These are phyloP conservation scores for Cordyceps cicadae DNA, from an alignment of 2,329 filamentous ascomycete species.

Conservation along the genomic window DNA sequence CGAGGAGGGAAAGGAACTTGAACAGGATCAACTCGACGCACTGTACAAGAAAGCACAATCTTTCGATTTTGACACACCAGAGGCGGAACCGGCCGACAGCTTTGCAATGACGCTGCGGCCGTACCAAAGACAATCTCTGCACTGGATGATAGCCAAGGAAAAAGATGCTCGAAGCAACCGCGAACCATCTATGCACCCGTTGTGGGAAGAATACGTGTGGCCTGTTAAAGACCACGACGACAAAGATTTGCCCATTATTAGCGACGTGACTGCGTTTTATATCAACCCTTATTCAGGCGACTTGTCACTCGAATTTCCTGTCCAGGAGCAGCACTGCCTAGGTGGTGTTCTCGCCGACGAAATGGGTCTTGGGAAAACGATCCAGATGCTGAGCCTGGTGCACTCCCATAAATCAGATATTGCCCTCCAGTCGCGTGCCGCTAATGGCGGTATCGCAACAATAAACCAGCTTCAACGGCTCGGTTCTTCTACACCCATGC, in stretches of 20 bases:
- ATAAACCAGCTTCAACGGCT: slow-evolving; percentile 57
- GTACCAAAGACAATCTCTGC: slow-evolving; percentile 89
- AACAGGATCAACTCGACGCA: slow-evolving; percentile 89
- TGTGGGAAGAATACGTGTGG: slow-evolving; percentile 96
- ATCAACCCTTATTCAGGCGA: slow-evolving; percentile 97
- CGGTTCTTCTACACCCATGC: slow-evolving; percentile 47
- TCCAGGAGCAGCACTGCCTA: slow-evolving; percentile 88
- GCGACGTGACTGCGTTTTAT: slow-evolving; percentile 69
- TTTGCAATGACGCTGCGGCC: slow-evolving; percentile 79
- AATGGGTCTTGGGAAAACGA: slow-evolving; percentile 97
- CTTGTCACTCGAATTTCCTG: slow-evolving; percentile 81
- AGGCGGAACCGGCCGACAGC: slow-evolving; percentile 70
- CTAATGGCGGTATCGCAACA: slow-evolving; percentile 26
- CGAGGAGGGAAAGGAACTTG: slow-evolving; percentile 83
- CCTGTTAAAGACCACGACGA: slow-evolving; percentile 82
- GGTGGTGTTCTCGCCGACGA: slow-evolving; percentile 92
- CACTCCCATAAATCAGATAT: slow-evolving; percentile 68
- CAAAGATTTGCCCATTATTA: slow-evolving; percentile 57
- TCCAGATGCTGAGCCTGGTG: slow-evolving; percentile 92
- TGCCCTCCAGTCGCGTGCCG: slow-evolving; percentile 29
- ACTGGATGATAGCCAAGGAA: slow-evolving; percentile 97
- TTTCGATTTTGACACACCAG: slow-evolving; percentile 88
- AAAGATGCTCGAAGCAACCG: slow-evolving; percentile 64
- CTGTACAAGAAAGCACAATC: slow-evolving; percentile 94
- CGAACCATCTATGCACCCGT: slow-evolving; percentile 82